Evolutionary conservation across 345 rosid species (phyloP).

Genomic region (Gossypium mustelinum): DNA sequence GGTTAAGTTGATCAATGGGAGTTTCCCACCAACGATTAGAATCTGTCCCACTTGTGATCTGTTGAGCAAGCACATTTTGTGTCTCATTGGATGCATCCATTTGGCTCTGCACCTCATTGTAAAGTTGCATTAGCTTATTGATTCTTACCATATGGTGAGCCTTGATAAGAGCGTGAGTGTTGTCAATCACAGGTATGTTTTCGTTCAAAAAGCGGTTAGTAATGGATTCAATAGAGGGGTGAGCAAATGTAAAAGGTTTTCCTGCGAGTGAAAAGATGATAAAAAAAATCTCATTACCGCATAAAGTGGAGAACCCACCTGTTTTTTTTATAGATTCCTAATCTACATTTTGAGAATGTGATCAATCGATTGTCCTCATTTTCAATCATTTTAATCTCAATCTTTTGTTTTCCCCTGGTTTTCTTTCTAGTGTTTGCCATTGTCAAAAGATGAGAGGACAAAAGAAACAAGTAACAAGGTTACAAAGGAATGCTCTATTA

Average conservation of each 20-base stretch:
- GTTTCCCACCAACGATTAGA: constrained; percentile 23
- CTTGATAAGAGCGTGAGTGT: constrained; percentile 24
- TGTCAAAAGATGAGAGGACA: not conserved
- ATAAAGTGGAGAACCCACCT: constrained; percentile 31
- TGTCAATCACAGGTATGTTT: not conserved
- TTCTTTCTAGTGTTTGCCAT: not conserved
- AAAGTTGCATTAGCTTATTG: constrained; percentile 12
- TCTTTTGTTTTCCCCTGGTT: constrained; percentile 30
- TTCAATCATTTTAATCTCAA: constrained; percentile 27
- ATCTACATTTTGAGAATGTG: constrained; percentile 38
- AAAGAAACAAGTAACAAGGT: not conserved
- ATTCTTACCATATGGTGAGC: constrained; percentile 25
- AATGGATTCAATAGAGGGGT: constrained; percentile 30
- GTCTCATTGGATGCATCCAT: constrained; percentile 21
- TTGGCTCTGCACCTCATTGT: not conserved
- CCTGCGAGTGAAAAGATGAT: constrained; percentile 33
- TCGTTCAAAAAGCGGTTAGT: constrained; percentile 18
- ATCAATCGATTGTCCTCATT: constrained; percentile 24
- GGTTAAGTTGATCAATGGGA: constrained; percentile 17
- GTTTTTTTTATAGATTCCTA: constrained; percentile 38
- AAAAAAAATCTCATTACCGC: constrained; percentile 25
- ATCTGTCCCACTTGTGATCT: not conserved
- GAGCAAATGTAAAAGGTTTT: constrained; percentile 31
- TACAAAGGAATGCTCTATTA: not conserved
- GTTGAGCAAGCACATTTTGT: constrained; percentile 3